Conservation (phyloP, 2,329 filamentous ascomycete genomes). For the Canariomyces notabilis region DNA sequence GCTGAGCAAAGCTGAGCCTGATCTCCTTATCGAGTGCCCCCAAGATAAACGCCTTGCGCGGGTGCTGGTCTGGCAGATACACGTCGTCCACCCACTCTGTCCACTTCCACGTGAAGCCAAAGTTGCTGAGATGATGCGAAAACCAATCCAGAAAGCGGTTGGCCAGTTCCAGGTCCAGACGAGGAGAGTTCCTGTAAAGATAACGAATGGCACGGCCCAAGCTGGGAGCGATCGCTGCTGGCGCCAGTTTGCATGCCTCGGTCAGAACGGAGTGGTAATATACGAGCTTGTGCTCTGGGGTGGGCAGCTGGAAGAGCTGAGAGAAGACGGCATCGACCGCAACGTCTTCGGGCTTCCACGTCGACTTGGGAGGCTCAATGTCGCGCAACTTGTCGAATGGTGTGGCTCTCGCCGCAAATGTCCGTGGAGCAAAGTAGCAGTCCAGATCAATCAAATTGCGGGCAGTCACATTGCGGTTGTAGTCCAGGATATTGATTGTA, state of each 20-base stretch:
- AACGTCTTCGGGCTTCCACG: constrained; percentile 97
- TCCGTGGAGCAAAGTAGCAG: constrained; percentile 84
- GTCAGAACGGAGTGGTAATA: constrained; percentile 96
- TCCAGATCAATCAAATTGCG: constrained; percentile 91
- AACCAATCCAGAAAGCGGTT: constrained; percentile 97
- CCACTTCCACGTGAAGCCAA: constrained; percentile 99
- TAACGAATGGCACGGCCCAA: constrained; percentile 89
- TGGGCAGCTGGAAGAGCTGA: constrained; percentile 82
- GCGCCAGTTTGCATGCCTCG: constrained; percentile 91
- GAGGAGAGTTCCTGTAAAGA: constrained; percentile 75
- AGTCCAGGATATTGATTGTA: constrained; percentile 90
- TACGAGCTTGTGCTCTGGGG: constrained; percentile 85
- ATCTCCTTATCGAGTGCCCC: constrained; percentile 96
- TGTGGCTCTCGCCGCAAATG: constrained; percentile 89
- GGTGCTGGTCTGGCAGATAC: constrained; percentile 68
- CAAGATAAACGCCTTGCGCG: constrained; percentile 87
- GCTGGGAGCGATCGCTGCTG: constrained; percentile 91
- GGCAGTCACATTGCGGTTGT: constrained; percentile 82
- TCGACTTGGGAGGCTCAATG: constrained; percentile 59
- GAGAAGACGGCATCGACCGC: constrained; percentile 97
- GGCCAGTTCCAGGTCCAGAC: constrained; percentile 79
- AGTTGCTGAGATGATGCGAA: constrained; percentile 94
- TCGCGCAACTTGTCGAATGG: constrained; percentile 83
- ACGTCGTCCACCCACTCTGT: constrained; percentile 92
- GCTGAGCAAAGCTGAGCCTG: constrained; percentile 88